Evolutionary conservation across 176 grass and related monocot species (phyloP).

Genomic region (Musa schizocarpa): DNA sequence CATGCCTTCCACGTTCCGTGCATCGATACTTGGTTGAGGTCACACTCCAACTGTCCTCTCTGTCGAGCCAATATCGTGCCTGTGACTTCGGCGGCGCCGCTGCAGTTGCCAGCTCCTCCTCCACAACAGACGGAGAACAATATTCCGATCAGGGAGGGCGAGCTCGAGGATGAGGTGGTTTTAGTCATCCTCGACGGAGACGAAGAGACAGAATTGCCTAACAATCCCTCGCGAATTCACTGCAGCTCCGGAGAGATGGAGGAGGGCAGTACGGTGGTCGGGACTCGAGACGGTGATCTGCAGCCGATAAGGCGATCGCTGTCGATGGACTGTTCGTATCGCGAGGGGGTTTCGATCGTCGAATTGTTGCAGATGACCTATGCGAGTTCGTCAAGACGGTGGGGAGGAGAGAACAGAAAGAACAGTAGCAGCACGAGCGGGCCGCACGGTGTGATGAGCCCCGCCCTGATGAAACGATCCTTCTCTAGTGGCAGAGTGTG

Average conservation of each 20-base stretch:
- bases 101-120: neutral
- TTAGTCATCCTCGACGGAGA: neutral
- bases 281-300: neutral
- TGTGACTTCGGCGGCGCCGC: neutral
- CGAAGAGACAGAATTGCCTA: neutral
- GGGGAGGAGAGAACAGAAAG: slow-evolving; percentile 9
- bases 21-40: slow-evolving; percentile 1
- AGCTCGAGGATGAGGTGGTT: neutral
- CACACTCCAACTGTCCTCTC: slow-evolving; percentile 2
- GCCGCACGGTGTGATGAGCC: neutral
- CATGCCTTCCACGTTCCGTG: slow-evolving; percentile 1
- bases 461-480: neutral
- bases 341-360: neutral
- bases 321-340: neutral
- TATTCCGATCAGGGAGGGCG: too few relatives aligned
- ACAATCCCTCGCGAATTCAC: neutral
- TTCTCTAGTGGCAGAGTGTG: neutral
- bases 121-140: neutral
- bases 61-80: neutral
- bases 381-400: neutral
- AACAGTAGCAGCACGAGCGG: neutral
- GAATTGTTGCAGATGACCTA: neutral
- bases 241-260: neutral
- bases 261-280: neutral
- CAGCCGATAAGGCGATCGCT: neutral